phyloP scores from a whole-genome alignment of 495 filamentous ascomycete species.

The Hypoxylon crocopeplum region DNA sequence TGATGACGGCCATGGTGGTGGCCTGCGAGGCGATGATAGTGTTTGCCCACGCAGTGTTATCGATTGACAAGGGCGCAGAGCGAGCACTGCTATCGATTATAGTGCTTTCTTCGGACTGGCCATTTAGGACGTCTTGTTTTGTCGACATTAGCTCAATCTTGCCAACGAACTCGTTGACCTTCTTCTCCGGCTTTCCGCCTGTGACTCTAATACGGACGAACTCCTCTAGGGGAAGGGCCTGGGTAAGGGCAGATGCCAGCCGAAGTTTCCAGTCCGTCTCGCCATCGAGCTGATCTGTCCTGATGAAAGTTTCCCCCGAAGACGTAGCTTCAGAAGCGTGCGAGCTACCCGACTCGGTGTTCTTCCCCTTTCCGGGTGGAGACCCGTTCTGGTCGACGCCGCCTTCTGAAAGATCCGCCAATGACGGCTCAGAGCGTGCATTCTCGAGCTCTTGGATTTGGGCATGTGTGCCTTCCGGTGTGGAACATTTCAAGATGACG shows the following conservation, averaged over 20 bases:
- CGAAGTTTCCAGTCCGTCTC: conserved; percentile 99
- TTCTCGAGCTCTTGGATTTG: conserved; percentile 38
- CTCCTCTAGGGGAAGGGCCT: conserved; percentile 70
- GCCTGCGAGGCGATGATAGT: conserved; percentile 95
- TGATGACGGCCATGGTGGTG: conserved; percentile 81
- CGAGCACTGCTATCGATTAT: conserved; percentile 41
- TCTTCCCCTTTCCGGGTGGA: neutral
- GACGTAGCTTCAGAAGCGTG: conserved; percentile 41
- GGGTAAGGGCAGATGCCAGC: conserved; percentile 82
- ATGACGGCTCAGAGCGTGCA: conserved; percentile 43
- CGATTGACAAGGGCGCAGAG: conserved; percentile 82
- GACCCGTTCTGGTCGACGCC: conserved; percentile 12
- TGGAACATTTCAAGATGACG: conserved; percentile 85
- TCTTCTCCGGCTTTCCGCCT: conserved; percentile 86
- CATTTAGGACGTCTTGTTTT: conserved; percentile 46
- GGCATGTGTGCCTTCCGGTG: conserved; percentile 60
- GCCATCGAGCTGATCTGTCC: conserved; percentile 96
- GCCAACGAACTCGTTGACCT: conserved; percentile 92
- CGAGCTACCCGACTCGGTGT: conserved; percentile 16
- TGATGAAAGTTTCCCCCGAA: conserved; percentile 90
- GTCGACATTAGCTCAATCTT: conserved; percentile 70
- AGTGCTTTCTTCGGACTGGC: conserved; percentile 38
- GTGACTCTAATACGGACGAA: conserved; percentile 77
- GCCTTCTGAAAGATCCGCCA: conserved; percentile 49
- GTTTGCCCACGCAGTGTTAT: conserved; percentile 99